Evolutionary conservation across 306 rosid species (phyloP).

Genomic region (Rosa lucieae): DNA sequence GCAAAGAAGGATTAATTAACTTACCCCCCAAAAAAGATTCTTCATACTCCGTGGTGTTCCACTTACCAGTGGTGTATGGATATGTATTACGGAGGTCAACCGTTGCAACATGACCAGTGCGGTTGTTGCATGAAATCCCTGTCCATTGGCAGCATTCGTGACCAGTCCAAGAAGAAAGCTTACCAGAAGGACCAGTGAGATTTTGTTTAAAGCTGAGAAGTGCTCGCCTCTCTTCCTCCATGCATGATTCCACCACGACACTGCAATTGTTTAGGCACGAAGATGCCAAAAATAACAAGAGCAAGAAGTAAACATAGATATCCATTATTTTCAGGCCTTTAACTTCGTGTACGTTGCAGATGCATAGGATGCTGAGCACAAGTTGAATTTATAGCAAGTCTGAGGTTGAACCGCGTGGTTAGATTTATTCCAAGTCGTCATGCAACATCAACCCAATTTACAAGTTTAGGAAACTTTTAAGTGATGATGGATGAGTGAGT

Average conservation of each 20-base stretch:
- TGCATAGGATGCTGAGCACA: background rate
- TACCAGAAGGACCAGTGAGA: background rate
- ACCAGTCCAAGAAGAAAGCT: constrained; percentile 3
- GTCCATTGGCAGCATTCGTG: background rate
- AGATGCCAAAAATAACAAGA: background rate
- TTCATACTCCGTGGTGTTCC: background rate
- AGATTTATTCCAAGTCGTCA: background rate
- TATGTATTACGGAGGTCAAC: background rate
- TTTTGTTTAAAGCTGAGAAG: constrained; percentile 16
- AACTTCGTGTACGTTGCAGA: background rate
- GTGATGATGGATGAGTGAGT: too few relatives aligned
- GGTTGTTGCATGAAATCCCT: background rate
- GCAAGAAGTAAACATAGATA: background rate
- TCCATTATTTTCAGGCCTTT: background rate
- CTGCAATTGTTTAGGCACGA: too few relatives aligned
- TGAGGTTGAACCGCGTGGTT: background rate
- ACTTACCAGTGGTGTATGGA: background rate
- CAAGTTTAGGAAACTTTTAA: background rate
- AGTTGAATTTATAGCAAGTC: background rate
- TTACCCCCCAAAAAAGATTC: too few relatives aligned
- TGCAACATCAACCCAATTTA: background rate
- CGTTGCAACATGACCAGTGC: background rate
- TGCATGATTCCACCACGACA: background rate
- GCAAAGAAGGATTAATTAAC: too few relatives aligned
- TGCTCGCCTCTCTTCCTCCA: background rate